These are phyloP conservation scores for Debaryomycetaceae sp. DNA, from an alignment of 1,139 yeast species.

Conservation along the genomic window DNA sequence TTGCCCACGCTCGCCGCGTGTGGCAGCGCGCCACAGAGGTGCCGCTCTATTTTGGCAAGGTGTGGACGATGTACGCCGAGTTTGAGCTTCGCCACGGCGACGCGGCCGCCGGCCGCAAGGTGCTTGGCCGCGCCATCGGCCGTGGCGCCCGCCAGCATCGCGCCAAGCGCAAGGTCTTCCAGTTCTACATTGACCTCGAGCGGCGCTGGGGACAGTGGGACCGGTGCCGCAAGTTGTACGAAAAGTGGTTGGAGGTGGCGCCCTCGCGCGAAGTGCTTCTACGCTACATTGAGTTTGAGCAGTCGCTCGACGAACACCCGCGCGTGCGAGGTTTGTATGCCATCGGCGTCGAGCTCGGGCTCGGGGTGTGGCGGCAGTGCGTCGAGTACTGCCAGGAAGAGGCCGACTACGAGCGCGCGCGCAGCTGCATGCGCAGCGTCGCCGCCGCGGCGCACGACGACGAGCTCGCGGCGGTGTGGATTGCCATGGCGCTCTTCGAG, in stretches of 20 bases:
- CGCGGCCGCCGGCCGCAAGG: slow-evolving; percentile 46
- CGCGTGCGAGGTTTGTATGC: slow-evolving; percentile 62
- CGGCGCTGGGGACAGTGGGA: slow-evolving; percentile 65
- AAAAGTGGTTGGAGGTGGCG: slow-evolving; percentile 55
- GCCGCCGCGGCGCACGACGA: slow-evolving; percentile 15
- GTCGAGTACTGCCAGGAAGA: slow-evolving; percentile 61
- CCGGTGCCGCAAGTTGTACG: slow-evolving; percentile 69
- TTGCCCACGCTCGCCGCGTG: slow-evolving; percentile 43
- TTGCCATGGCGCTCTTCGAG: slow-evolving; percentile 69
- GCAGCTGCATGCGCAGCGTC: slow-evolving; percentile 1
- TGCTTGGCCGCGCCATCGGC: slow-evolving; percentile 74
- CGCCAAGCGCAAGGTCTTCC: slow-evolving; percentile 60
- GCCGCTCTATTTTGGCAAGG: slow-evolving; percentile 66
- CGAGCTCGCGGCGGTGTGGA: slow-evolving; percentile 50
- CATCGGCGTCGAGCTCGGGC: slow-evolving; percentile 33
- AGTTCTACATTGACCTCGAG: slow-evolving; percentile 60
- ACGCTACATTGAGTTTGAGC: slow-evolving; percentile 66
- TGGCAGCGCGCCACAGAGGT: slow-evolving; percentile 47
- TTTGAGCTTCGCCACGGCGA: slow-evolving; percentile 65
- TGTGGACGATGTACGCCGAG: slow-evolving; percentile 70
- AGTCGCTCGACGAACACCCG: slow-evolving; percentile 61
- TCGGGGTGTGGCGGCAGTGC: slow-evolving; percentile 40
- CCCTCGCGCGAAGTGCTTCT: slow-evolving; percentile 22
- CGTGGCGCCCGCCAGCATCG: slow-evolving; percentile 21
- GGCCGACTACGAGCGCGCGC: slow-evolving; percentile 39